Evolutionary conservation across 805 yeast species (phyloP).

Genomic region (Pichia eremophila): DNA sequence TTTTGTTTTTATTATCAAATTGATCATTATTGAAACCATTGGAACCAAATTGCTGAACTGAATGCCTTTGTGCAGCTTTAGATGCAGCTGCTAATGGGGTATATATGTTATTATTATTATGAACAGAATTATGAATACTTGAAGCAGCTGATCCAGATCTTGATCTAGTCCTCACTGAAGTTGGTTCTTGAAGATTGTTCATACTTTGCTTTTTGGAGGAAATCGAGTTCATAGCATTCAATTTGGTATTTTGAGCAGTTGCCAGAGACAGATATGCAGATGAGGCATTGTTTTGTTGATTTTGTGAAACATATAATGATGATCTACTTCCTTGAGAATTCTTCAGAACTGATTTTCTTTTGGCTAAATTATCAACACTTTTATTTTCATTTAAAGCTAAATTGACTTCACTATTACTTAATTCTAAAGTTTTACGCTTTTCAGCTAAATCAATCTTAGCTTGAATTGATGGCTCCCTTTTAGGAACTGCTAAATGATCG

Average conservation of each 20-base stretch:
- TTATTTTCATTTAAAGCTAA: background rate
- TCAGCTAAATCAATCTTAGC: slow-evolving; percentile 7
- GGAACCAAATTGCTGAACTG: slow-evolving; percentile 6
- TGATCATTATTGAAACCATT: background rate
- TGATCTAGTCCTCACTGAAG: background rate
- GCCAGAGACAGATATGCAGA: slow-evolving; percentile 59
- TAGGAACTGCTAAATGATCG: slow-evolving; percentile 22
- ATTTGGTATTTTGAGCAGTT: slow-evolving; percentile 71
- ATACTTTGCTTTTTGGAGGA: slow-evolving; percentile 15
- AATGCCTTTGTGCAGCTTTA: slow-evolving; percentile 20
- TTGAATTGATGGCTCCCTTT: slow-evolving; percentile 18
- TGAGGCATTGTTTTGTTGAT: slow-evolving; percentile 31
- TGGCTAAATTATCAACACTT: slow-evolving; percentile 1
- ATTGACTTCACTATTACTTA: background rate
- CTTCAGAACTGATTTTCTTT: slow-evolving; percentile 43
- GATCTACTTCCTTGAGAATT: slow-evolving; percentile 14
- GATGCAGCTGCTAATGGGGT: slow-evolving; percentile 25
- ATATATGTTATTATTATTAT: background rate
- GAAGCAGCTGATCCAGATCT: slow-evolving; percentile 6
- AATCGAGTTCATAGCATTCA: slow-evolving; percentile 47
- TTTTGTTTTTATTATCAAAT: background rate
- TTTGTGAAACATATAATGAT: slow-evolving; percentile 10
- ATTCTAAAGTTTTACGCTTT: background rate
- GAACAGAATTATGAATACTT: background rate
- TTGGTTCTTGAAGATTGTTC: background rate